Evolutionary conservation across 371 early-diverging fungal genomes (phyloP).

Genomic region (Syncephalastrum sp.): DNA sequence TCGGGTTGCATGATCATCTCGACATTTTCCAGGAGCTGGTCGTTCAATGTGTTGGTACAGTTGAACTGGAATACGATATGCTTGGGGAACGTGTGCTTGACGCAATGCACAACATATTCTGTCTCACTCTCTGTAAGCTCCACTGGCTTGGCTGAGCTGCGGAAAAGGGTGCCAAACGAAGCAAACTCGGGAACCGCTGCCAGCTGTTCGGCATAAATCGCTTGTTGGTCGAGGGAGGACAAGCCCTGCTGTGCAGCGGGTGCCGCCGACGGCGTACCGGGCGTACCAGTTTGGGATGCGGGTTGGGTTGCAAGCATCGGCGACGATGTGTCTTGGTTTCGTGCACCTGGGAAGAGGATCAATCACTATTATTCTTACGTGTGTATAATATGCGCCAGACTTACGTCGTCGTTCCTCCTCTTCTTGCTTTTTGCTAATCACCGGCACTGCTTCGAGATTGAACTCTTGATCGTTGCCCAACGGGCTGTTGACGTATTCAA

Average conservation of each 20-base stretch:
- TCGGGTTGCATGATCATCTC: conserved; percentile 81
- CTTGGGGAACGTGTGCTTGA: conserved; percentile 89
- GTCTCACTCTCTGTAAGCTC: conserved; percentile 94
- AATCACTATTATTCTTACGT: no score
- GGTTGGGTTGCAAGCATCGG: conserved; percentile 31
- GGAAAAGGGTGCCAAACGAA: conserved; percentile 82
- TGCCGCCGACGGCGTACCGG: conserved; percentile 20
- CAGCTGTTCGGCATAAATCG: conserved; percentile 72
- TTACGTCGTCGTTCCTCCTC: conserved; percentile 57
- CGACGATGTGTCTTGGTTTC: conserved; percentile 29
- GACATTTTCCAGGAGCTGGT: conserved; percentile 89
- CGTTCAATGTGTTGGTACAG: conserved; percentile 92
- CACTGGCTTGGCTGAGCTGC: conserved; percentile 73
- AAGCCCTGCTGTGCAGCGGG: conserved; percentile 18
- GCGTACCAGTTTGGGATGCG: conserved; percentile 18
- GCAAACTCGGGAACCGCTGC: conserved; percentile 82
- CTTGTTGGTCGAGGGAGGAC: conserved; percentile 64
- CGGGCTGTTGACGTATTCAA: conserved; percentile 75
- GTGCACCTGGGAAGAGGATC: conserved; percentile 11
- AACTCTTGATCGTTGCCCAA: conserved; percentile 66
- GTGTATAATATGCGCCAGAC: conserved; percentile 3
- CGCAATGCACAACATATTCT: conserved; percentile 89
- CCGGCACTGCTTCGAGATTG: conserved; percentile 77
- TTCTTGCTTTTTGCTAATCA: conserved; percentile 82
- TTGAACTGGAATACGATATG: conserved; percentile 96